These are phyloP conservation scores for Pythium aphanidermatum DNA, from an alignment of 352 stramenopile species.

Conservation along the genomic window DNA sequence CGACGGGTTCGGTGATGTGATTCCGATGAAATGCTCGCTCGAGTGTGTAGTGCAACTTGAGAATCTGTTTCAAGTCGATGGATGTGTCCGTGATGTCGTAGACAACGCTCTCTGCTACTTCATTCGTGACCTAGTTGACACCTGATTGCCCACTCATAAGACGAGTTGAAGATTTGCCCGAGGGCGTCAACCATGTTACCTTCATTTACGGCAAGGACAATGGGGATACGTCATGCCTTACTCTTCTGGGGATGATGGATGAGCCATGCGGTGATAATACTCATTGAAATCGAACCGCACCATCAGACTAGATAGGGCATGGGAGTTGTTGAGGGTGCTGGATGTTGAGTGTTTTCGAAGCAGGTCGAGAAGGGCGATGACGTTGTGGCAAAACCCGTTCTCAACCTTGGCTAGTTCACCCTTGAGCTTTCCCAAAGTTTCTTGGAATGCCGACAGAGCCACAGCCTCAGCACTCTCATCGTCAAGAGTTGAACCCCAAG, in stretches of 20 bases:
- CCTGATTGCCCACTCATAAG: too few species aligned
- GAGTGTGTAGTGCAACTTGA: conserved; percentile 42
- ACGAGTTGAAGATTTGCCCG: too few species aligned
- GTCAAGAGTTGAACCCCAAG: conserved; percentile 49
- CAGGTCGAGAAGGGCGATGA: conserved; percentile 66
- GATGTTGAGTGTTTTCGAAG: conserved; percentile 26
- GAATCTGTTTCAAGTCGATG: conserved; percentile 39
- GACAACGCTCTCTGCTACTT: conserved; percentile 72
- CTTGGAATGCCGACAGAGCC: conserved; percentile 6
- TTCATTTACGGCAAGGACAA: too few species aligned
- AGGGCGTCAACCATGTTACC: too few species aligned
- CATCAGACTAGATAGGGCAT: conserved; percentile 81
- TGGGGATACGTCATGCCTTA: too few species aligned
- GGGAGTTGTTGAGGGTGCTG: conserved; percentile 34
- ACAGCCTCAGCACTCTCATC: conserved; percentile 34
- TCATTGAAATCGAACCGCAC: conserved; percentile 92
- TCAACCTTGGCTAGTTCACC: conserved; percentile 32
- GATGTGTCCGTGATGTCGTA: conserved; percentile 24
- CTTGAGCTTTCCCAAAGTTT: conserved; percentile 16
- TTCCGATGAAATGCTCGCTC: conserved; percentile 38
- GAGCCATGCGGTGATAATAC: conserved; percentile 69
- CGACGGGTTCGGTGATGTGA: conserved; percentile 45
- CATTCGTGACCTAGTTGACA: conserved; percentile 56
- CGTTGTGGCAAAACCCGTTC: conserved; percentile 50
- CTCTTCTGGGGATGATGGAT: conserved; percentile 31